Conservation (phyloP, 306 rosid species). For the Echinosophora koreensis region DNA sequence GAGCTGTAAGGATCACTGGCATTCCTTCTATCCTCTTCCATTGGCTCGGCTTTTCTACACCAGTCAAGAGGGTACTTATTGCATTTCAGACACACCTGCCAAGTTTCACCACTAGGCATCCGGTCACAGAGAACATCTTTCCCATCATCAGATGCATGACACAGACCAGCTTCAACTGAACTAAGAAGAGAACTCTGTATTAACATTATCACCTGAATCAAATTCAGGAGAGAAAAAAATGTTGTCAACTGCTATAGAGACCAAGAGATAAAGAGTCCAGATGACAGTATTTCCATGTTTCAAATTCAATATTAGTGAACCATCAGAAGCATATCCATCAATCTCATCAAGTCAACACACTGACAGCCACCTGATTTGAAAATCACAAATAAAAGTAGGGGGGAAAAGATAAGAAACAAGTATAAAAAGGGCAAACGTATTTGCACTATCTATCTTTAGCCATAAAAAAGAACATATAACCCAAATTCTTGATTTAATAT, state of each 20-base stretch:
- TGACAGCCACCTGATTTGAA: slow-evolving; percentile 48
- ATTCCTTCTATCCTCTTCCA: slow-evolving; percentile 54
- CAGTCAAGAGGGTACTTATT: slow-evolving; percentile 53
- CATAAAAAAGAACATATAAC: slow-evolving; percentile 19
- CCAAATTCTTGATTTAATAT: not conserved
- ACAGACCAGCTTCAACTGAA: slow-evolving; percentile 67
- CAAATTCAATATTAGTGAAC: slow-evolving; percentile 37
- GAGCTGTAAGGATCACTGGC: slow-evolving; percentile 57
- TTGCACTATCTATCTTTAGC: slow-evolving; percentile 22
- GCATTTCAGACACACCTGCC: slow-evolving; percentile 79
- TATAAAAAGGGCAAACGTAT: slow-evolving; percentile 28
- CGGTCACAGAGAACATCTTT: slow-evolving; percentile 59
- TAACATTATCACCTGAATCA: slow-evolving; percentile 74
- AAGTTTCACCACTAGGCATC: slow-evolving; percentile 71
- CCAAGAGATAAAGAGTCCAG: slow-evolving; percentile 42
- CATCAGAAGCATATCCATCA: slow-evolving; percentile 40
- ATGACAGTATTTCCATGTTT: slow-evolving; percentile 30
- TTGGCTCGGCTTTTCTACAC: slow-evolving; percentile 61
- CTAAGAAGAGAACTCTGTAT: slow-evolving; percentile 59
- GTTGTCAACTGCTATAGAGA: slow-evolving; percentile 44
- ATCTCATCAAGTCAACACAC: slow-evolving; percentile 43
- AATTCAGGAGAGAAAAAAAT: slow-evolving; percentile 41
- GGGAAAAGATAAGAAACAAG: slow-evolving; percentile 34
- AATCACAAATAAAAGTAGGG: slow-evolving; percentile 42
- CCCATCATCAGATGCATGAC: slow-evolving; percentile 59